Conservation (phyloP, 2,329 filamentous ascomycete species). For the Ampelomyces quisqualis region DNA sequence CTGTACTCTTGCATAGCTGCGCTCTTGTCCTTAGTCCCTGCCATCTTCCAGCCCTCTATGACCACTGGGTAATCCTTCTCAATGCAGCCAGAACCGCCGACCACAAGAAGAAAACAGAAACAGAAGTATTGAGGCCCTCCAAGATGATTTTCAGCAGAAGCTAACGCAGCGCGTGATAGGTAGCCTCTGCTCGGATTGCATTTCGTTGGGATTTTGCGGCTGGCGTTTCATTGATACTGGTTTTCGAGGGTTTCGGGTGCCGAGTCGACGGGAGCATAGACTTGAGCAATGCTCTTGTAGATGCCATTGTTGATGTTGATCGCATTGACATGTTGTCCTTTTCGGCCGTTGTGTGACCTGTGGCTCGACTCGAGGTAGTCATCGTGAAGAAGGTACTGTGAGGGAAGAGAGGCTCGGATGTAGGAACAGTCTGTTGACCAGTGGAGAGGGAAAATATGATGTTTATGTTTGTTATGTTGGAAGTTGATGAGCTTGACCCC, state of each 20-base stretch:
- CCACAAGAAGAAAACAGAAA: too few species aligned
- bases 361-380: slow-evolving; percentile 1
- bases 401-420: too few species aligned
- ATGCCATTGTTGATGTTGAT: slow-evolving; percentile 26
- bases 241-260: slow-evolving; percentile 2
- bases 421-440: too few species aligned
- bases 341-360: slow-evolving; percentile 3
- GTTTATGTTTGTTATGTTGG: too few species aligned
- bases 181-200: slow-evolving; percentile 19
- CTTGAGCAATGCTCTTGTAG: slow-evolving; percentile 11
- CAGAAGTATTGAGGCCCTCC: too few species aligned
- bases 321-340: slow-evolving; percentile 20
- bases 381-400: neutral
- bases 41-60: too few species aligned
- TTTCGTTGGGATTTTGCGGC: slow-evolving; percentile 14
- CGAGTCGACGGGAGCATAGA: slow-evolving; percentile 20
- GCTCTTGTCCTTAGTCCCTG: too few species aligned
- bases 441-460: too few species aligned
- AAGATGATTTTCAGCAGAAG: neutral
- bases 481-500: too few species aligned
- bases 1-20: too few species aligned
- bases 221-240: slow-evolving; percentile 6
- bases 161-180: slow-evolving; percentile 12
- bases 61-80: too few species aligned
- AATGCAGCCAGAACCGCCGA: too few species aligned